Conservation (phyloP, 2,329 filamentous ascomycete species). For the Hypoxylon sp. region DNA sequence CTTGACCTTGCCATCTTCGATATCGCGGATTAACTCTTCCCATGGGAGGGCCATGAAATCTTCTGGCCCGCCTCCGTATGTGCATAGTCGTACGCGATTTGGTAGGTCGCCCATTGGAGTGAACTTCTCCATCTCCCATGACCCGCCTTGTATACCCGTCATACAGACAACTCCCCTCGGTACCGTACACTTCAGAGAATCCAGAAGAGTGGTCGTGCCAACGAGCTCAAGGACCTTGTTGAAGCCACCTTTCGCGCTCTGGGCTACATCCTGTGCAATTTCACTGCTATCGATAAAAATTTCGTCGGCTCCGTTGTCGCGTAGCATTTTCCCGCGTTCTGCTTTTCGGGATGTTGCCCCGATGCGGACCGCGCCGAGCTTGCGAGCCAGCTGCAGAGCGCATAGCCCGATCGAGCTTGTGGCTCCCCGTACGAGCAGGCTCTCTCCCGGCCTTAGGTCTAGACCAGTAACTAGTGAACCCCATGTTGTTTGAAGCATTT, state of each 20-base stretch:
- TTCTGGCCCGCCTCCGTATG: slow-evolving; percentile 16
- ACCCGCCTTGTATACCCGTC: slow-evolving; percentile 37
- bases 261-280: slow-evolving; percentile 9
- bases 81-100: slow-evolving; percentile 19
- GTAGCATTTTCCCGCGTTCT: slow-evolving; percentile 5
- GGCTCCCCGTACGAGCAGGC: slow-evolving; percentile 63
- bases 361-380: slow-evolving; percentile 15
- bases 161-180: slow-evolving; percentile 7
- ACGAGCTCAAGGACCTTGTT: slow-evolving; percentile 63
- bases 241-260: slow-evolving; percentile 51
- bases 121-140: slow-evolving; percentile 42
- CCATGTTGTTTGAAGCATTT: slow-evolving; percentile 67
- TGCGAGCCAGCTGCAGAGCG: slow-evolving; percentile 22
- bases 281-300: slow-evolving; percentile 12
- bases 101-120: slow-evolving; percentile 16
- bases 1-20: slow-evolving; percentile 41
- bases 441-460: slow-evolving; percentile 57
- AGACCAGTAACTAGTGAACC: slow-evolving; percentile 60
- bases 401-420: slow-evolving; percentile 57
- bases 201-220: slow-evolving; percentile 11
- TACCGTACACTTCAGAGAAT: slow-evolving; percentile 18
- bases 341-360: slow-evolving; percentile 13
- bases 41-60: slow-evolving; percentile 43
- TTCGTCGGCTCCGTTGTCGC: slow-evolving; percentile 9
- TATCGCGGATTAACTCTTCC: slow-evolving; percentile 37